Evolutionary conservation across 768 basidiomycete species (phyloP).

Genomic region (Naematelia encephala): DNA sequence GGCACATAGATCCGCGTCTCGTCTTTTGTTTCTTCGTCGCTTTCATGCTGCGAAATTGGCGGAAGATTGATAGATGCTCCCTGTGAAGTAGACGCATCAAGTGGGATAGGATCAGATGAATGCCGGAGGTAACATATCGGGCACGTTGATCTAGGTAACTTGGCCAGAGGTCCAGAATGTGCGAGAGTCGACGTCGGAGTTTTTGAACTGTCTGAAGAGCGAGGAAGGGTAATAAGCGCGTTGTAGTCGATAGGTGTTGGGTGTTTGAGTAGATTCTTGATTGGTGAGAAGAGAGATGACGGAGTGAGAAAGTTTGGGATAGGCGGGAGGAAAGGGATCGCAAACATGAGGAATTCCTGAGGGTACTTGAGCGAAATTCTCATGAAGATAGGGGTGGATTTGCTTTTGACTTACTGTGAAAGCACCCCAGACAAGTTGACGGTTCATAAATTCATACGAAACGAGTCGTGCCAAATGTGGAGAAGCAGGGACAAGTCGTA

Average conservation of each 20-base stretch:
- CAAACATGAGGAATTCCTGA: slow-evolving; percentile 91
- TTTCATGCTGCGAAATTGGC: slow-evolving; percentile 13
- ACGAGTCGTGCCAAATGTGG: slow-evolving; percentile 72
- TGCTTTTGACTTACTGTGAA: slow-evolving; percentile 69
- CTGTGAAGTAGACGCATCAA: slow-evolving; percentile 50
- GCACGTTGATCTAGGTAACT: slow-evolving; percentile 71
- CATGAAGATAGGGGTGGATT: background rate
- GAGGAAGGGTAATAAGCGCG: slow-evolving; percentile 8
- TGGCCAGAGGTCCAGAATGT: slow-evolving; percentile 60
- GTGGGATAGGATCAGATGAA: slow-evolving; percentile 54
- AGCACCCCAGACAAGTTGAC: slow-evolving; percentile 98
- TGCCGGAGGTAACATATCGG: slow-evolving; percentile 65
- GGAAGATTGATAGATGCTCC: slow-evolving; percentile 22
- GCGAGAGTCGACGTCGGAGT: background rate
- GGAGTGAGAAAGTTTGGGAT: slow-evolving; percentile 39
- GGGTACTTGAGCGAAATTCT: background rate
- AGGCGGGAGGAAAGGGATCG: slow-evolving; percentile 77
- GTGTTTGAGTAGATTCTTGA: slow-evolving; percentile 18
- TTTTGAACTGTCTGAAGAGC: slow-evolving; percentile 3
- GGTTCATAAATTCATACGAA: slow-evolving; percentile 98
- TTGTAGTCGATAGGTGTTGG: slow-evolving; percentile 17
- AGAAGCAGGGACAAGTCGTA: slow-evolving; percentile 71
- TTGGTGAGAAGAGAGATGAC: slow-evolving; percentile 13
- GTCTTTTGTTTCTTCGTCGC: slow-evolving; percentile 55
- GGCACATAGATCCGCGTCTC: slow-evolving; percentile 79